A percentile compares a stretch with the other conserved stretches of the same genome.
Evolutionary conservation across 768 basidiomycete species (phyloP).

Genomic region (Pisolithus orientalis): DNA sequence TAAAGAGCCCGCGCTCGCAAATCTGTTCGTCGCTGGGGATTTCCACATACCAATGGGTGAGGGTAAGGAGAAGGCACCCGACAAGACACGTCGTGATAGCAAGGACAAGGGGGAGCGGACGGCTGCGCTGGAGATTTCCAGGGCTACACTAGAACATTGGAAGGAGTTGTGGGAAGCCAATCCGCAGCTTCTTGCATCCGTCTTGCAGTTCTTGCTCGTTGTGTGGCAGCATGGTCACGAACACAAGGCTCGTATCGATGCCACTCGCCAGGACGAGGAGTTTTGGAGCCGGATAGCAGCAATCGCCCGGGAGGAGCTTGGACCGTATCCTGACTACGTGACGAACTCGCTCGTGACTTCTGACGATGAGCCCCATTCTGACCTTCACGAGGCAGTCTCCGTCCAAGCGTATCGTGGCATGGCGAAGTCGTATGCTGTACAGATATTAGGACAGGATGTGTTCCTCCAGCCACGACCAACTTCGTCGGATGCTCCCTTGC

Average conservation of each 20-base stretch:
- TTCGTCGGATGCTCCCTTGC: conserved; percentile 26
- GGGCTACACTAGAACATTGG: conserved; percentile 63
- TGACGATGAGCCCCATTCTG: conserved; percentile 37
- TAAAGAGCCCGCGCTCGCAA: conserved; percentile 80
- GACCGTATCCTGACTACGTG: conserved; percentile 65
- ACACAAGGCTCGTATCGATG: conserved; percentile 54
- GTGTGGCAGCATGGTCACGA: conserved; percentile 80
- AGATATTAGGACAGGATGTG: conserved; percentile 71
- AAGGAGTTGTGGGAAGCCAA: conserved; percentile 71
- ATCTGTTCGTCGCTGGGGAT: conserved; percentile 71
- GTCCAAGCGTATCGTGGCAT: conserved; percentile 62
- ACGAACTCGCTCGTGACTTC: conserved; percentile 41
- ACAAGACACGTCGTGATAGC: conserved; percentile 6
- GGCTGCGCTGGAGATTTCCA: conserved; percentile 65
- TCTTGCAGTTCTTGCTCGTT: conserved; percentile 68
- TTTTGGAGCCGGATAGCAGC: conserved; percentile 70
- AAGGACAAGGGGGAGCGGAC: conserved; percentile 29
- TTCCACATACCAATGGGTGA: conserved; percentile 45
- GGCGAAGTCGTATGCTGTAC: conserved; percentile 68
- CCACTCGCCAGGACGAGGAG: conserved; percentile 45
- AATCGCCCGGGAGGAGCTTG: conserved; percentile 63
- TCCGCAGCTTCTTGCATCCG: conserved; percentile 66
- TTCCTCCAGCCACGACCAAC: conserved; percentile 48
- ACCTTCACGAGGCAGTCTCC: conserved; percentile 55
- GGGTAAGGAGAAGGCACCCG: conserved; percentile 29